Percentiles rank a stretch among this genome's conserved stretches.
Conservation (phyloP, 2,329 filamentous ascomycete genomes). For the Elsinoe batatas region DNA sequence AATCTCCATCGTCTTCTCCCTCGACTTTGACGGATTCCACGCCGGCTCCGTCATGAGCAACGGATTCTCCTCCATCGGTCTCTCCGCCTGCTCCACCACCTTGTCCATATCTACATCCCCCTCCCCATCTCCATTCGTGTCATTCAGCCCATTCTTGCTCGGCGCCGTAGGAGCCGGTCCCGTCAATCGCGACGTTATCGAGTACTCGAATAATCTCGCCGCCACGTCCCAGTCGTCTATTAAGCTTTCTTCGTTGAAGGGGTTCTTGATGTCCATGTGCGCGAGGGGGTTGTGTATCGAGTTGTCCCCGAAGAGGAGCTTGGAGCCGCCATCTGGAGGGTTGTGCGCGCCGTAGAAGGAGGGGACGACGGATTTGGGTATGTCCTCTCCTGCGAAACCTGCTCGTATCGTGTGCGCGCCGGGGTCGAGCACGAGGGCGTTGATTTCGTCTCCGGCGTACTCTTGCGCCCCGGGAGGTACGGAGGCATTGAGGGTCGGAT, state of each 20-base stretch:
- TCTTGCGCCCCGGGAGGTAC: slow-evolving; percentile 32
- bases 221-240: slow-evolving; percentile 97
- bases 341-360: slow-evolving; percentile 66
- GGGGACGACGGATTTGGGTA: slow-evolving; percentile 84
- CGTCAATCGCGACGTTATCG: slow-evolving; percentile 79
- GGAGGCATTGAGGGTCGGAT: slow-evolving; percentile 10
- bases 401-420: slow-evolving; percentile 86
- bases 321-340: slow-evolving; percentile 41
- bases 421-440: slow-evolving; percentile 89
- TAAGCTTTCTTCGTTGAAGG: slow-evolving; percentile 77
- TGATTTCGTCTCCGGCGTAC: slow-evolving; percentile 76
- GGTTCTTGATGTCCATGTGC: slow-evolving; percentile 78
- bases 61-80: slow-evolving; percentile 78
- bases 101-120: slow-evolving; percentile 53
- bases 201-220: slow-evolving; percentile 81
- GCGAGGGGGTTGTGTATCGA: slow-evolving; percentile 67
- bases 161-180: slow-evolving; percentile 61
- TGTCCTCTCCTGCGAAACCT: slow-evolving; percentile 95
- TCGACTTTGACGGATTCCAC: slow-evolving; percentile 78
- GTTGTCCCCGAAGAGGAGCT: slow-evolving; percentile 77
- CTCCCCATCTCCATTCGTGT: slow-evolving; percentile 35
- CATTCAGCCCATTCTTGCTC: slow-evolving; percentile 69
- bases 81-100: slow-evolving; percentile 53
- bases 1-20: slow-evolving; percentile 91
- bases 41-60: slow-evolving; percentile 87